phyloP scores from a whole-genome alignment of 78 protist species.

The Cavenderia fasciculata region DNA sequence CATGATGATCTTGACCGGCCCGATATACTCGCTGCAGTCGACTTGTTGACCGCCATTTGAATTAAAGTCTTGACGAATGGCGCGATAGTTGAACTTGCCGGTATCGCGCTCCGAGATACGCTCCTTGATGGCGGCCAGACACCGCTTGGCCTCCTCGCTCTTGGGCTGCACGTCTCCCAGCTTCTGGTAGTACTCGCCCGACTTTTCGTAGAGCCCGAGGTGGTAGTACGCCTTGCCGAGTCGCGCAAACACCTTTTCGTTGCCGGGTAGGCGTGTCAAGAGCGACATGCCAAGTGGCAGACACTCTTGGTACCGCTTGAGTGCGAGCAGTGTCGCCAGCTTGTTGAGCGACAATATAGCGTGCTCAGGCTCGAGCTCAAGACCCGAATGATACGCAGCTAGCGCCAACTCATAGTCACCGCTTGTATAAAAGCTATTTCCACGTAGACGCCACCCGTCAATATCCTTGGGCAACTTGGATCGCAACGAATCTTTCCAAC shows the following conservation, averaged over 20 bases:
- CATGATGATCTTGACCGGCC: neutral
- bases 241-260: neutral
- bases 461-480: neutral
- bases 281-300: neutral
- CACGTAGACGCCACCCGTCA: conserved; percentile 23
- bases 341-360: neutral
- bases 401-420: conserved; percentile 1
- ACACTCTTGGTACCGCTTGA: conserved; percentile 26
- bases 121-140: no score
- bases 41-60: neutral
- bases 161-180: neutral
- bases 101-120: neutral
- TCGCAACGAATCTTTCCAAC: neutral
- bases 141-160: neutral
- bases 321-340: neutral
- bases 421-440: neutral
- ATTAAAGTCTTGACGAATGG: neutral
- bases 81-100: neutral
- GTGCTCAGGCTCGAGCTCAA: conserved; percentile 1
- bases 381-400: neutral
- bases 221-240: conserved; percentile 5
- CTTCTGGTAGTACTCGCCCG: neutral
- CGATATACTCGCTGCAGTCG: conserved; percentile 26
- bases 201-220: conserved; percentile 20
- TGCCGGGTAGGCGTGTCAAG: neutral